A percentile compares a stretch with the other conserved stretches of the same genome.
Conservation (phyloP, 1,139 yeast species). For the Candida tetrigidarum region DNA sequence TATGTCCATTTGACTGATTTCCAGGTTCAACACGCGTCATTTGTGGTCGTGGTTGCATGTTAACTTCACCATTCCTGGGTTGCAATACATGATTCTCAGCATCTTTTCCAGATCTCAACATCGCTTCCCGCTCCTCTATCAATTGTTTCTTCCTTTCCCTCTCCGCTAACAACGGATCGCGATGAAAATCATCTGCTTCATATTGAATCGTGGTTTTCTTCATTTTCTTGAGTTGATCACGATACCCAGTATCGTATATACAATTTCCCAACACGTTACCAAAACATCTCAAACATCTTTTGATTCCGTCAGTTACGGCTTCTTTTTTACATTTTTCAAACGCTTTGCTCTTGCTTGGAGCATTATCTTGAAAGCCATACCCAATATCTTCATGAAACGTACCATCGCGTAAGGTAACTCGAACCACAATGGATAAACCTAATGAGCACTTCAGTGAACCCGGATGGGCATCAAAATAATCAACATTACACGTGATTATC, state of each 20-base stretch:
- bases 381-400: conserved; percentile 83
- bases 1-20: not conserved
- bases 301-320: conserved; percentile 80
- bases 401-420: conserved; percentile 76
- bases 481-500: conserved; percentile 66
- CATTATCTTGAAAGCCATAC: conserved; percentile 77
- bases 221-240: conserved; percentile 58
- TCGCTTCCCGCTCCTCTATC: conserved; percentile 12
- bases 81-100: conserved; percentile 1
- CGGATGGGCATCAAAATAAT: conserved; percentile 66
- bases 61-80: not conserved
- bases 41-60: conserved; percentile 6
- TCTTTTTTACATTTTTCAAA: conserved; percentile 83
- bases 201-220: conserved; percentile 58
- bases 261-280: conserved; percentile 85
- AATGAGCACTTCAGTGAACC: conserved; percentile 57
- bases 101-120: conserved; percentile 6
- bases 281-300: conserved; percentile 75
- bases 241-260: conserved; percentile 69
- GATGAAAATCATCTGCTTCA: conserved; percentile 47
- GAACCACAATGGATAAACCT: conserved; percentile 72
- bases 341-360: conserved; percentile 70
- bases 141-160: conserved; percentile 28
- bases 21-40: not conserved
- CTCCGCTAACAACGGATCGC: conserved; percentile 41